Percentiles rank a stretch among this genome's conserved stretches.
These are phyloP conservation scores for Spathaspora sp. DNA, from an alignment of 1,139 yeast genomes.

Conservation along the genomic window DNA sequence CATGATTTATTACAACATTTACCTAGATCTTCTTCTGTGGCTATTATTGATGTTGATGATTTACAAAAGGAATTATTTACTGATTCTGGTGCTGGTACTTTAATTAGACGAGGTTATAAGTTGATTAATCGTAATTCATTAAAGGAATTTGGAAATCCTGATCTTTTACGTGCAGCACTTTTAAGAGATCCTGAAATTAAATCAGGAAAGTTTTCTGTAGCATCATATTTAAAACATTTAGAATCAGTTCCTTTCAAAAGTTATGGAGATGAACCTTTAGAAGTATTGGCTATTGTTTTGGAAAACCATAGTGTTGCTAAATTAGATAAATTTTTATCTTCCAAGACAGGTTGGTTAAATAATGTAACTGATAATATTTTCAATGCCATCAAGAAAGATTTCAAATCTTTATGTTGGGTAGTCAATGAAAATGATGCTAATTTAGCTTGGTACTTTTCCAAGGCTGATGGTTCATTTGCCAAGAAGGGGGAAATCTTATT, in stretches of 20 bases:
- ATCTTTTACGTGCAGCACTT: slow-evolving; percentile 71
- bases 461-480: slow-evolving; percentile 91
- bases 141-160: slow-evolving; percentile 73
- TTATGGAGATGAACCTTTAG: slow-evolving; percentile 94
- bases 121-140: slow-evolving; percentile 68
- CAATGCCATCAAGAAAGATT: slow-evolving; percentile 76
- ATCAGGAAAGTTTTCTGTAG: slow-evolving; percentile 72
- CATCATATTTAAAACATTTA: slow-evolving; percentile 75
- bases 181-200: slow-evolving; percentile 75
- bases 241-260: slow-evolving; percentile 67
- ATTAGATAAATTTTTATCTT: slow-evolving; percentile 82
- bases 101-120: slow-evolving; percentile 96
- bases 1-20: slow-evolving; percentile 89
- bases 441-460: slow-evolving; percentile 87
- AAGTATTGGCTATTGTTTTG: slow-evolving; percentile 84
- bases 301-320: slow-evolving; percentile 53
- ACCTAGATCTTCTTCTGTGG: slow-evolving; percentile 97
- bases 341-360: slow-evolving; percentile 94
- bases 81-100: slow-evolving; percentile 98
- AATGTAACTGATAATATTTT: slow-evolving; percentile 95
- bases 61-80: slow-evolving; percentile 96
- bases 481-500: slow-evolving; percentile 87
- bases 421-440: slow-evolving; percentile 90
- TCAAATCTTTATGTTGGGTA: slow-evolving; percentile 75
- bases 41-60: slow-evolving; percentile 92